Conservation (phyloP, 352 stramenopile genomes). For the Globisporangium paddicum region DNA sequence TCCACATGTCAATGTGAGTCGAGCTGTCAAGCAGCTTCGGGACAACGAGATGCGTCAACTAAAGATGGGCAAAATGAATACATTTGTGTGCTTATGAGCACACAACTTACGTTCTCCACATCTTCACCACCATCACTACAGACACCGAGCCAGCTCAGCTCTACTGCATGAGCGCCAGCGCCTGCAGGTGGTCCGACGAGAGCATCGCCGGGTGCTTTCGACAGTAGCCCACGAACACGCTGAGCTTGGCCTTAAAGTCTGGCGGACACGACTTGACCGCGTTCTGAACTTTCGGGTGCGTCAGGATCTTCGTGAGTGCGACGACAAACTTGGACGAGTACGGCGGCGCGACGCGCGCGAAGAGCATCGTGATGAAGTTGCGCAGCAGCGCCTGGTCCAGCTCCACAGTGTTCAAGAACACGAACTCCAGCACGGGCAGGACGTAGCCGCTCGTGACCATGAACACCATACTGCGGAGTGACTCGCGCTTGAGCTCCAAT, state of each 20-base stretch:
- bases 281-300: slow-evolving; percentile 81
- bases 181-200: slow-evolving; percentile 62
- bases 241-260: slow-evolving; percentile 75
- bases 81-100: neutral
- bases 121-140: neutral
- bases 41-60: too few species aligned
- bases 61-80: too few species aligned
- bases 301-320: slow-evolving; percentile 67
- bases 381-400: slow-evolving; percentile 80
- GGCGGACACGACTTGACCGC: slow-evolving; percentile 74
- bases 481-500: slow-evolving; percentile 80
- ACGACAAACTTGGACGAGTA: slow-evolving; percentile 77
- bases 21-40: too few species aligned
- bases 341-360: slow-evolving; percentile 62
- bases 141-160: slow-evolving; percentile 2
- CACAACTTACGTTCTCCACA: neutral
- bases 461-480: slow-evolving; percentile 81
- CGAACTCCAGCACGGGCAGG: slow-evolving; percentile 78
- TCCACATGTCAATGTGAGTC: too few species aligned
- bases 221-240: slow-evolving; percentile 60
- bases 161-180: slow-evolving; percentile 46
- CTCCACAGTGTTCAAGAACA: slow-evolving; percentile 73
- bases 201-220: slow-evolving; percentile 57
- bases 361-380: slow-evolving; percentile 83
- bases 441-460: slow-evolving; percentile 88